Evolutionary conservation across 306 rosid genomes (phyloP), one percentile per base, ranked within the genome.

Genomic region (Heteromeles arbutifolia): DNA sequence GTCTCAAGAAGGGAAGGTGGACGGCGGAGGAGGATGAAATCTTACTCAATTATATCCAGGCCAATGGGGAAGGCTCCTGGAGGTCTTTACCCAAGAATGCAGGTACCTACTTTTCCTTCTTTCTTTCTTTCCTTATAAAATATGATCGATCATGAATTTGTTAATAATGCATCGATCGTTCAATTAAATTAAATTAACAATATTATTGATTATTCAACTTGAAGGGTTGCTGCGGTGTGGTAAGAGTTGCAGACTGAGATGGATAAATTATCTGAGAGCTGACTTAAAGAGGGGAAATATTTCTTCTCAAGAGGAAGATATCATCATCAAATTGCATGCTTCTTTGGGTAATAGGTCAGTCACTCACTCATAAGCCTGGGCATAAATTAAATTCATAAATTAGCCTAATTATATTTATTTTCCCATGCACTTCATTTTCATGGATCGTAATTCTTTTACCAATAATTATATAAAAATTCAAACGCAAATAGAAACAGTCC

Each of bases 11-110:
- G 43, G 98, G 98, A 15, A 85, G 93, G 41, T 93, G 98, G 98
- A 91, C 97, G 1, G 29, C 39, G 0, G 96, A 93, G 79, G 98
- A 93, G 72, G 98, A 93, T 76, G 74, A 87, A 72, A 86, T 83
- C 32, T 73, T 93, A 81, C 80, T 48, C 19, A 81, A 82, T 10
- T 87, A 88, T 70, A 84, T 93, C 73, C 88, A 76, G 2, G 87
- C 81, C 26, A 91, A 90, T 61, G 98, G 98, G 6, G 97, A 91
- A 86, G 98, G 98, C 1, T 88, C 92, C 6, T 93, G 98, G 98
- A 93, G 98, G 77, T 80, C 91, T 14, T 77, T 93, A 64, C 98
- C 98, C 14, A 87, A 86, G 65, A 88, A 87, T 88, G 96, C 98
- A 73, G 98, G 98, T 93, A 50, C 53, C 19, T 15, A 48, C 54